Conservation (phyloP, 2,329 filamentous ascomycete species). For the Coleophoma crateriformis region DNA sequence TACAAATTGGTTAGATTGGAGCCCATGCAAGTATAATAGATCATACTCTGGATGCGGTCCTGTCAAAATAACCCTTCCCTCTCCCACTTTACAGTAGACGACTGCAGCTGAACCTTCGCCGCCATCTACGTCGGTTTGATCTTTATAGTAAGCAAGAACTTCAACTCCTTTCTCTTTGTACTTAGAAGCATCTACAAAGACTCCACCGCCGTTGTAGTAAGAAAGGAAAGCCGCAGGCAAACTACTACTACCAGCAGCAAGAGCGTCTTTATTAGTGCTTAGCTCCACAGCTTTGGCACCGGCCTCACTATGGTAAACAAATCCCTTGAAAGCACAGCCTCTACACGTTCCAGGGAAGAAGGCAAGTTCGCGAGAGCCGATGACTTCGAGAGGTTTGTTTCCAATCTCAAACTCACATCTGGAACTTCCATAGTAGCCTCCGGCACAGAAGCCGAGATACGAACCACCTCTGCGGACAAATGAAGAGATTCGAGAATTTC, state of each 20-base stretch:
- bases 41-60: slow-evolving; percentile 88
- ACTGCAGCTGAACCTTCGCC: slow-evolving; percentile 76
- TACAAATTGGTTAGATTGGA: slow-evolving; percentile 30
- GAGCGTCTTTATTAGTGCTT: slow-evolving; percentile 53
- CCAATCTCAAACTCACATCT: slow-evolving; percentile 91
- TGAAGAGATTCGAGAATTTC: slow-evolving; percentile 77
- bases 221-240: slow-evolving; percentile 60
- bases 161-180: slow-evolving; percentile 62
- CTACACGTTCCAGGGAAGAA: slow-evolving; percentile 87
- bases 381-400: slow-evolving; percentile 72
- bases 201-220: slow-evolving; percentile 93
- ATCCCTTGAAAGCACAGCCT: slow-evolving; percentile 82
- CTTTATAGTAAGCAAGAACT: slow-evolving; percentile 74
- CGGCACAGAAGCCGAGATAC: slow-evolving; percentile 90
- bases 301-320: slow-evolving; percentile 82
- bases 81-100: slow-evolving; percentile 76
- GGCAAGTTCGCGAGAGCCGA: slow-evolving; percentile 76
- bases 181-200: slow-evolving; percentile 76
- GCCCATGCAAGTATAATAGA: background rate
- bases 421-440: slow-evolving; percentile 81
- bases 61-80: slow-evolving; percentile 74
- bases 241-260: slow-evolving; percentile 42
- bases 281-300: slow-evolving; percentile 72
- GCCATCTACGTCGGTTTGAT: slow-evolving; percentile 69
- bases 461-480: slow-evolving; percentile 81